Conservation (phyloP, 2,329 filamentous ascomycete genomes). For the Trichoderma brevicompactum region DNA sequence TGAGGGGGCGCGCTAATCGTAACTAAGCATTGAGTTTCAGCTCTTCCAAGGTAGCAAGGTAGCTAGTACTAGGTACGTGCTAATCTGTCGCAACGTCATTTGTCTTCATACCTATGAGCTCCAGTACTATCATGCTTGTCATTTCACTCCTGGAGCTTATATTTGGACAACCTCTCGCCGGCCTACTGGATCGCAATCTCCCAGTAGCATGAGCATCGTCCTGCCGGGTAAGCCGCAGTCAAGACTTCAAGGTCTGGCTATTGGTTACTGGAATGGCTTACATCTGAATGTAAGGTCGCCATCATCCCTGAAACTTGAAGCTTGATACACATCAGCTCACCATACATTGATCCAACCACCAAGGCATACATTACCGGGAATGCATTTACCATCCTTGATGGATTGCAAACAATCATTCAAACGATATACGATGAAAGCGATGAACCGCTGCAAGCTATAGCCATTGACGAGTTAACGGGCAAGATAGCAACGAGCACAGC, state of each 20-base stretch:
- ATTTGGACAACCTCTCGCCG: conserved; percentile 15
- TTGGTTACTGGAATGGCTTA: conserved; percentile 71
- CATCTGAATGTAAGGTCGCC: conserved; percentile 69
- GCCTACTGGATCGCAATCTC: conserved; percentile 8
- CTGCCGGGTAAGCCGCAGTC: conserved; percentile 78
- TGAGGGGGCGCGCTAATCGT: no score
- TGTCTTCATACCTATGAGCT: neutral
- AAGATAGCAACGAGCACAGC: conserved; percentile 80
- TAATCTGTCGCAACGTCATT: neutral
- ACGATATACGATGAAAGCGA: conserved; percentile 88
- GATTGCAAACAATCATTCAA: conserved; percentile 76
- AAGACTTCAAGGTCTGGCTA: conserved; percentile 76
- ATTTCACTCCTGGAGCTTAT: conserved; percentile 14
- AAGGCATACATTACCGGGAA: conserved; percentile 89
- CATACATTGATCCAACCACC: conserved; percentile 23
- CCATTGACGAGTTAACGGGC: conserved; percentile 79
- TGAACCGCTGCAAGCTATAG: conserved; percentile 70
- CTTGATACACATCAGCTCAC: conserved; percentile 8
- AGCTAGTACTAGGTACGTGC: no score
- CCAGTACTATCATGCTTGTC: conserved; percentile 20
- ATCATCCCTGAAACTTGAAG: neutral
- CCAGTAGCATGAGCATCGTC: conserved; percentile 71
- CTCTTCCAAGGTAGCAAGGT: no score
- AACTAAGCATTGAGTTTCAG: no score
- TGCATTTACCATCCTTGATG: conserved; percentile 81